Evolutionary conservation across 1,139 yeast genomes (phyloP), one percentile per base, ranked within the genome.

Genomic region (Candida dubliniensis): DNA sequence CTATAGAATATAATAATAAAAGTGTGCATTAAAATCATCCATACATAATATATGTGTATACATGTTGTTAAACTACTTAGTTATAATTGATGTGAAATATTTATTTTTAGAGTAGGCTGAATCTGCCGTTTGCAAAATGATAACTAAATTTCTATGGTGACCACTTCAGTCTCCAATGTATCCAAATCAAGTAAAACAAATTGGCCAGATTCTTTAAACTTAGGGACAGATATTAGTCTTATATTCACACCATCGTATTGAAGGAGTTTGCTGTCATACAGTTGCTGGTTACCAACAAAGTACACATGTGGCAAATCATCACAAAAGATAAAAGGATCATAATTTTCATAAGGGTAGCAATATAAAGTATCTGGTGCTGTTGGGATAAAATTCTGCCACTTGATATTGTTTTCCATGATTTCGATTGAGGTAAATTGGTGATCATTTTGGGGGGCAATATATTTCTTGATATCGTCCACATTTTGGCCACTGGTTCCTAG

Each of bases 351-450:
- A 0, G 99, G 98, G 55, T 89, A 90, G 51, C 96, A 84, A 70
- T 87, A 87, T 36, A 93, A 67, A 0, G 99, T 95, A 58, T 93
- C 99, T 0, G 99, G 99, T 1, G 96, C 96, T 0, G 98, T 90
- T 2, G 99, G 99, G 0, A 89, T 84, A 32, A 88, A 71, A 55
- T 88, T 88, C 54, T 89, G 93, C 96, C 97, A 93, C 43, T 72
- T 67, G 34, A 95, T 61, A 1, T 87, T 84, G 7, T 82, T 74
- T 52, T 83, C 86, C 71, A 90, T 76, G 52, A 89, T 68, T 23
- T 77, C 74, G 12, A 81, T 36, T 25, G 53, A 47, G 12, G 31
- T 30, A 15, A 33, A 25, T 8, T 31, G 7, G 14, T 9, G 12
- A 7, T 37, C 34, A 8, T 31, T 14, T 23, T 24, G 11, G 8